A percentile compares a stretch with the other conserved stretches of the same genome.
Conservation (phyloP, 2,329 filamentous ascomycete species). For the Claviceps africana region DNA sequence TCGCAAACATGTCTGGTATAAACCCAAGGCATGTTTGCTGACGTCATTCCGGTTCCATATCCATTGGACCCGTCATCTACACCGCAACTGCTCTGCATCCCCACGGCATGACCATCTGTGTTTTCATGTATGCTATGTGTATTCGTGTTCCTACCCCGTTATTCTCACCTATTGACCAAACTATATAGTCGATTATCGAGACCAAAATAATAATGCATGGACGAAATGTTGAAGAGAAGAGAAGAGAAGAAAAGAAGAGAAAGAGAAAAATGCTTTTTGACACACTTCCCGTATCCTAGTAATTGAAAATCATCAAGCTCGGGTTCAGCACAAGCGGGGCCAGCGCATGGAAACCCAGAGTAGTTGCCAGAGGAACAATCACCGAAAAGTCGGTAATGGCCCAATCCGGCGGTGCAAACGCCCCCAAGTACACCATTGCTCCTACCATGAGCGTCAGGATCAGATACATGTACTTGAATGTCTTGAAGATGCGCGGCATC, state of each 20-base stretch:
- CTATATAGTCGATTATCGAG: not conserved
- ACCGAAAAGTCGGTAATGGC: conserved; percentile 43
- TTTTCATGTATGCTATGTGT: too few relatives aligned
- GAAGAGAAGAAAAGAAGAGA: not conserved
- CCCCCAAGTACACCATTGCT: conserved; percentile 34
- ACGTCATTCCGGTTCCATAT: too few relatives aligned
- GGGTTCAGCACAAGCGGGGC: conserved; percentile 48
- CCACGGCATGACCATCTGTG: too few relatives aligned
- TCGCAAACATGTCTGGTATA: too few relatives aligned
- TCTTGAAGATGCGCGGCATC: conserved; percentile 38
- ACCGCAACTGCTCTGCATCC: too few relatives aligned
- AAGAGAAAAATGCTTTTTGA: too few relatives aligned
- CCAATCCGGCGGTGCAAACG: conserved; percentile 37
- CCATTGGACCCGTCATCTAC: too few relatives aligned
- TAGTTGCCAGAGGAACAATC: conserved; percentile 40
- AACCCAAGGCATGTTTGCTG: too few relatives aligned
- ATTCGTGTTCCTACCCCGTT: too few relatives aligned
- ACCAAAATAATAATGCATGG: not conserved
- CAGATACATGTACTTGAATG: conserved; percentile 40
- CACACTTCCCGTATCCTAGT: conserved; percentile 1
- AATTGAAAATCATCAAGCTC: conserved; percentile 36
- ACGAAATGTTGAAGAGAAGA: too few relatives aligned
- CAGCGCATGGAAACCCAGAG: conserved; percentile 27
- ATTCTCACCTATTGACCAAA: not conserved
- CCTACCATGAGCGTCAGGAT: conserved; percentile 29